Base-by-base conservation (phyloP, 495 filamentous ascomycete genomes). In the Aspergillus diversus region DNA sequence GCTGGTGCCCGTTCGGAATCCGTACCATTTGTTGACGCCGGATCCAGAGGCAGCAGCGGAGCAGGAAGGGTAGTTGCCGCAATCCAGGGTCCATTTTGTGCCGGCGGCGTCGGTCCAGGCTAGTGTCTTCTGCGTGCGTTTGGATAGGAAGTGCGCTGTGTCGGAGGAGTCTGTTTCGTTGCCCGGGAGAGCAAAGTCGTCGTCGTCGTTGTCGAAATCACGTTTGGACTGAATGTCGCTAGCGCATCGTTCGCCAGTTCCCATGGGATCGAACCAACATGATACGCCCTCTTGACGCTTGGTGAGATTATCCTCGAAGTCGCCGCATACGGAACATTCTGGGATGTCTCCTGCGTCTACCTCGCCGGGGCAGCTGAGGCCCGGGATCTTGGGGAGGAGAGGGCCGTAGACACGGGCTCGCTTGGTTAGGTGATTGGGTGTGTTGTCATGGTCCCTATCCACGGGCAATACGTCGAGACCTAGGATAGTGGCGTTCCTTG, bases 401-500 rank as follows among this genome's bases (percentile, higher is more conserved):
- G 59, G 59, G 12, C 59, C 59, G 15, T 39, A 61, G 6, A 61
- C 59, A 4, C 51, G 33, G 33, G 59, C 59, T 12, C 59, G 59
- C 32, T 61, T 61, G 13, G 1, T 33, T 4, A 60, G 33, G 39
- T 34, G 39, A 34, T 61, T 48, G 1, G 11, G 32, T 17, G 12
- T 17, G 33, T 13, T 15, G 27, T 46, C 34, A 35, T 53, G 21
- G 35, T 15, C 50, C 4, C 43, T 35, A 32, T 15, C 8, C 7
- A 54, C 27, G 16, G 31, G 51, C 11, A 33, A 33, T 31, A 11
- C 34, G 27, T 32, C 11, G 48, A 9, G 32, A 16, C 17, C 32
- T 11, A 13, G 1, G 33, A 11, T 27, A n/a, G 32, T 35, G 1
- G 31, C n/a, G 58, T 60, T 53, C 15, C n/a, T 17, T 2, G 48